A percentile compares a stretch with the other conserved stretches of the same genome.
These are phyloP conservation scores for Ustilago sp. DNA, from an alignment of 1,284 basidiomycete species.

Conservation along the genomic window DNA sequence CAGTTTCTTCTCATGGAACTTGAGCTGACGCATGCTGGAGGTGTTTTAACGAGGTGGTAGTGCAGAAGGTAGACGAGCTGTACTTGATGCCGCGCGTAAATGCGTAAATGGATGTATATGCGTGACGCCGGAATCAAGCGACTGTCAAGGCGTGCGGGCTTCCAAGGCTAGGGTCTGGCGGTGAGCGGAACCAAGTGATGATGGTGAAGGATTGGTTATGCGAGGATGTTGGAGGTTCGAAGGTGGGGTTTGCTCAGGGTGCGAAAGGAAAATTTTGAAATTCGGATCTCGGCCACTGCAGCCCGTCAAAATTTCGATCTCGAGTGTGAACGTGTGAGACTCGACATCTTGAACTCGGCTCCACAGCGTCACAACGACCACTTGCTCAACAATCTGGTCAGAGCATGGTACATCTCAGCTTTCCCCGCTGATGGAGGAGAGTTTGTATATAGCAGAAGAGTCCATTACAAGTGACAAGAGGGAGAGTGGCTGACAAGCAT, in stretches of 20 bases:
- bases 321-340: neutral
- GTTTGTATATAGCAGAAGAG: neutral
- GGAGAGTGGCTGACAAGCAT: too few species aligned
- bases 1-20: conserved; percentile 68
- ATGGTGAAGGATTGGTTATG: neutral
- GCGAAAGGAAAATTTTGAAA: conserved; percentile 30
- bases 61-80: neutral
- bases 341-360: neutral
- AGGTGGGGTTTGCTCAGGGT: neutral
- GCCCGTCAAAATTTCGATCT: neutral
- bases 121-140: too few species aligned
- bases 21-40: conserved; percentile 66
- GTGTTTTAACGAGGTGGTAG: neutral
- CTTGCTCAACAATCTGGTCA: too few species aligned
- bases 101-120: too few species aligned
- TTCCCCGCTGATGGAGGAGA: too few species aligned
- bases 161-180: too few species aligned
- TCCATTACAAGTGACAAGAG: conserved; percentile 3
- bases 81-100: too few species aligned
- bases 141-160: too few species aligned
- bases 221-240: neutral
- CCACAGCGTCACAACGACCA: too few species aligned
- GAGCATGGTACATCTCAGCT: too few species aligned
- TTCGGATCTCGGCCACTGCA: conserved; percentile 24
- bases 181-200: neutral